Percentiles rank a stretch among this genome's conserved stretches.
These are phyloP conservation scores for Tardiomyces blankii DNA, from an alignment of 1,139 yeast species.

Conservation along the genomic window DNA sequence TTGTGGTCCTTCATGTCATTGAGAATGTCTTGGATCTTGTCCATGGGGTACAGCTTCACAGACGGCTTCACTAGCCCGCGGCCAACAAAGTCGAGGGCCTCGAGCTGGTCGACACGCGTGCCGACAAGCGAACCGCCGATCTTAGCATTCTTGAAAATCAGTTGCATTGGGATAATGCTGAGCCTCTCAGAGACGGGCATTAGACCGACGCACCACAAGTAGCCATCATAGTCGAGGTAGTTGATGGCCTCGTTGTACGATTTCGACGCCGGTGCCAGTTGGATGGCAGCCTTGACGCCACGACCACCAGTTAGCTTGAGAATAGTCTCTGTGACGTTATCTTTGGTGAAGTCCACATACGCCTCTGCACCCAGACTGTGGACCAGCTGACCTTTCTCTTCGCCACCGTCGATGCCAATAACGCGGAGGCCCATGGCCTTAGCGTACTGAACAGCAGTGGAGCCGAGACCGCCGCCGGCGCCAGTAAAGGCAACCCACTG, in stretches of 20 bases:
- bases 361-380: conserved; percentile 57
- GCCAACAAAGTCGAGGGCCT: conserved; percentile 61
- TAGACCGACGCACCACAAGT: conserved; percentile 70
- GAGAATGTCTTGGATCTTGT: conserved; percentile 48
- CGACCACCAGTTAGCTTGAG: conserved; percentile 65
- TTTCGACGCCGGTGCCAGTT: conserved; percentile 49
- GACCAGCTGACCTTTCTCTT: conserved; percentile 45
- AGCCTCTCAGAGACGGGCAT: background rate
- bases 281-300: conserved; percentile 72
- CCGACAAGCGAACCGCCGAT: conserved; percentile 74
- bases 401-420: conserved; percentile 67
- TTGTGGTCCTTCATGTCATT: conserved; percentile 60
- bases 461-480: conserved; percentile 81
- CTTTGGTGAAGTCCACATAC: conserved; percentile 28
- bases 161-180: conserved; percentile 38
- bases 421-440: conserved; percentile 75
- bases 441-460: conserved; percentile 72
- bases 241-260: conserved; percentile 49
- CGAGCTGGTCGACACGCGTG: conserved; percentile 68
- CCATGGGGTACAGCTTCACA: conserved; percentile 36
- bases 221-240: conserved; percentile 65
- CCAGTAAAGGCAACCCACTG: conserved; percentile 76
- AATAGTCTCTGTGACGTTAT: conserved; percentile 11
- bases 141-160: conserved; percentile 53
- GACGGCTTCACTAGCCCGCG: conserved; percentile 62